These are phyloP conservation scores for Gracilaria caudata DNA, from an alignment of 23 red algal genomes.

Conservation along the genomic window DNA sequence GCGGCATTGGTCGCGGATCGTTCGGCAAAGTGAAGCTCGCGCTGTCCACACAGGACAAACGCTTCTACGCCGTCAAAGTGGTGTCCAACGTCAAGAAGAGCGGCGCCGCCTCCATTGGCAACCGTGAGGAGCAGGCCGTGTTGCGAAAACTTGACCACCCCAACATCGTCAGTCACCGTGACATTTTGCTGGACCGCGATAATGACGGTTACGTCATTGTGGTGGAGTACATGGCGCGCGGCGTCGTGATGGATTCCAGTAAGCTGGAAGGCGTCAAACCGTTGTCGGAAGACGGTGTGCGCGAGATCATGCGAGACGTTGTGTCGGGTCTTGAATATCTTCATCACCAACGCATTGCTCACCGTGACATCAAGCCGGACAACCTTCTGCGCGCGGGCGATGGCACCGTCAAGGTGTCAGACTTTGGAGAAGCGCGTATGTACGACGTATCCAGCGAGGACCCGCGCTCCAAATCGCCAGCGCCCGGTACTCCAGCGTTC, in stretches of 20 bases:
- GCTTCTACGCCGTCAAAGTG: constrained; percentile 95
- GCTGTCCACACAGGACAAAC: constrained; percentile 67
- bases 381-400: constrained; percentile 91
- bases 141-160: constrained; percentile 92
- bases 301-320: constrained; percentile 90
- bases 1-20: constrained; percentile 88
- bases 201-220: constrained; percentile 72
- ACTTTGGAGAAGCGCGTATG: constrained; percentile 97
- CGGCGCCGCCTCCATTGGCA: constrained; percentile 60
- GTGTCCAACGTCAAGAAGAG: constrained; percentile 83
- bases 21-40: constrained; percentile 95
- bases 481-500: constrained; percentile 90
- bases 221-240: constrained; percentile 90
- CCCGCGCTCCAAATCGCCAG: constrained; percentile 47
- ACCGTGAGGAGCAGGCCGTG: constrained; percentile 81
- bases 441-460: constrained; percentile 77
- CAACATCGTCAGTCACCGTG: constrained; percentile 79
- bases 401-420: constrained; percentile 90
- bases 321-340: constrained; percentile 85
- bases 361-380: constrained; percentile 98
- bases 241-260: constrained; percentile 86
- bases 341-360: constrained; percentile 88
- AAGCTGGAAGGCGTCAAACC: constrained; percentile 84
- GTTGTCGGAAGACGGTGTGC: constrained; percentile 84
- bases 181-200: constrained; percentile 69